These are phyloP conservation scores for Odontarrhena argentea DNA, from an alignment of 345 rosid species.

Conservation along the genomic window DNA sequence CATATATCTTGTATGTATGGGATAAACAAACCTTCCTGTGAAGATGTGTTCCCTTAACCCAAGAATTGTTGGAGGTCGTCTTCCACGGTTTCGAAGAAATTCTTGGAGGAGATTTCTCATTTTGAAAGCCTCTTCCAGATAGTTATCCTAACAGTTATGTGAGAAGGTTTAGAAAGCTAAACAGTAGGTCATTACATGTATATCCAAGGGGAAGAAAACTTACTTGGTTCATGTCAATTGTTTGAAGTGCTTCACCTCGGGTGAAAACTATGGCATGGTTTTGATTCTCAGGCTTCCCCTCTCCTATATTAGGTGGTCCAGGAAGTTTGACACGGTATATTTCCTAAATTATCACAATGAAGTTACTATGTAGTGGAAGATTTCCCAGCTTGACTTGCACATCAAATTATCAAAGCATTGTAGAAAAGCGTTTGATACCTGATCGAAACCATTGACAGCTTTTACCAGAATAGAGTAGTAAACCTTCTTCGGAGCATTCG, in stretches of 20 bases:
- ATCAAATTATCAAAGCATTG: conserved; percentile 8
- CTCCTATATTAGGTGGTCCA: conserved; percentile 90
- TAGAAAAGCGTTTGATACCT: conserved; percentile 49
- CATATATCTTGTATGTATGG: neutral
- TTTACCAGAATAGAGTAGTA: conserved; percentile 86
- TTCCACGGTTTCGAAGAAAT: conserved; percentile 69
- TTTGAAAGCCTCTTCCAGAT: conserved; percentile 93
- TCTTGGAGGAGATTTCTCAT: conserved; percentile 98
- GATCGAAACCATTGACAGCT: conserved; percentile 74
- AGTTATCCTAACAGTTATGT: conserved; percentile 64
- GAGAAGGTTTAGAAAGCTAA: conserved; percentile 35
- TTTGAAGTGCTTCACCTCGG: conserved; percentile 95
- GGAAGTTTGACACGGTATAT: conserved; percentile 93
- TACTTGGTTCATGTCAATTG: conserved; percentile 98
- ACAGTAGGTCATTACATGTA: conserved; percentile 6
- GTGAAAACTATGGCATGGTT: conserved; percentile 90
- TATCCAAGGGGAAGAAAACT: conserved; percentile 27
- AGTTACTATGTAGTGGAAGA: conserved; percentile 1
- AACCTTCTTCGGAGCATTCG: conserved; percentile 49
- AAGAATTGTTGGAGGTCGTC: conserved; percentile 80
- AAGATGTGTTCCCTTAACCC: conserved; percentile 95
- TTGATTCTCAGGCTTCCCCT: conserved; percentile 99
- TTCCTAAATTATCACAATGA: conserved; percentile 49
- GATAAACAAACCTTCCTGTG: conserved; percentile 76
- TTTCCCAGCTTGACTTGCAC: conserved; percentile 10